Percentiles rank a stretch among this genome's conserved stretches.
Conservation (phyloP, 2,329 filamentous ascomycete species). For the Stemphylium beticola region DNA sequence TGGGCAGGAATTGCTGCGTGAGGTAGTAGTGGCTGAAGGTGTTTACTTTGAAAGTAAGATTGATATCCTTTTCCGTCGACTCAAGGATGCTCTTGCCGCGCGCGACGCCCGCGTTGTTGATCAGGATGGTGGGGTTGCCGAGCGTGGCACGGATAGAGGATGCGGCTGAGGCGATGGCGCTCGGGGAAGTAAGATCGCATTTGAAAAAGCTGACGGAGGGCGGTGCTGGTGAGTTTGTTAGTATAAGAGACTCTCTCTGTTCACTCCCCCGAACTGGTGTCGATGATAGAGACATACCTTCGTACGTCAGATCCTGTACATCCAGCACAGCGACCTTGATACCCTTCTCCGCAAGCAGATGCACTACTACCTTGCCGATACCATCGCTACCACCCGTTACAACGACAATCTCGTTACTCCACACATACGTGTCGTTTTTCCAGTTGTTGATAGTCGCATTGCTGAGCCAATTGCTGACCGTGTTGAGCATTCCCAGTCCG, state of each 20-base stretch:
- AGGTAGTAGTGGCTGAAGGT: conserved; percentile 70
- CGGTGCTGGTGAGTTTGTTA: conserved; percentile 46
- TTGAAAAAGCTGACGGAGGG: conserved; percentile 69
- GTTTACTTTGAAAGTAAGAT: conserved; percentile 75
- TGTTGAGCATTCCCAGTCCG: conserved; percentile 58
- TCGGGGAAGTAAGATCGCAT: conserved; percentile 70
- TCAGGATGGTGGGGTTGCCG: conserved; percentile 71
- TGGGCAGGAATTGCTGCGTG: conserved; percentile 70
- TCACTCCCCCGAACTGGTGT: no score
- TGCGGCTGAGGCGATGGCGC: conserved; percentile 60
- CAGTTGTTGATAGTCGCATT: conserved; percentile 59
- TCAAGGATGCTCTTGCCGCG: conserved; percentile 68
- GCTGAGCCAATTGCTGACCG: conserved; percentile 60
- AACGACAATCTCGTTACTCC: conserved; percentile 72
- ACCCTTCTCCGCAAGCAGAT: conserved; percentile 67
- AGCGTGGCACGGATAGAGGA: conserved; percentile 60
- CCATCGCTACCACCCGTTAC: conserved; percentile 78
- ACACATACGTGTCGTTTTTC: conserved; percentile 64
- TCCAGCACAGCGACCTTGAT: conserved; percentile 76
- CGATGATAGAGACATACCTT: conserved; percentile 35
- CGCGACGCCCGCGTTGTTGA: conserved; percentile 74
- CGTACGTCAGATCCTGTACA: conserved; percentile 66
- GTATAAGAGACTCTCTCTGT: background rate
- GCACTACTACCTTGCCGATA: conserved; percentile 71
- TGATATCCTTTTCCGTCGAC: conserved; percentile 63